Conservation (phyloP, 2,329 filamentous ascomycete genomes). For the Microdochium trichocladiopsis region DNA sequence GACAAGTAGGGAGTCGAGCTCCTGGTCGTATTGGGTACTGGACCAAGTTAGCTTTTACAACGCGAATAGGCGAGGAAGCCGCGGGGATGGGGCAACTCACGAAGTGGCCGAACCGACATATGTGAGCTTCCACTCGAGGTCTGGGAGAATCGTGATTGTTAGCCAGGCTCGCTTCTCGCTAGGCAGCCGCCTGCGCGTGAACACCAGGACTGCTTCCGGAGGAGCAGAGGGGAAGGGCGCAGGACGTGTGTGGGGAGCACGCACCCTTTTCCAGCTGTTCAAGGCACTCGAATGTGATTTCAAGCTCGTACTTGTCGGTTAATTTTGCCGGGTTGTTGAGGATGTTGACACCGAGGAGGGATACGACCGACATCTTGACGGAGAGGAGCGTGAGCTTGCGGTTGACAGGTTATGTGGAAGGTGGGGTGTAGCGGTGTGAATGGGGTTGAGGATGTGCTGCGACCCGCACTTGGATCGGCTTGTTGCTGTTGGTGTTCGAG, state of each 20-base stretch:
- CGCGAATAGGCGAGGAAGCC: conserved; percentile 10
- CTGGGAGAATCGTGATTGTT: conserved; percentile 35
- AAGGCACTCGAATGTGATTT: conserved; percentile 97
- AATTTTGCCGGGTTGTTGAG: conserved; percentile 96
- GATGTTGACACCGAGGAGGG: conserved; percentile 89
- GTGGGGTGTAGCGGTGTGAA: conserved; percentile 4
- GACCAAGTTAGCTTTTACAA: conserved; percentile 3
- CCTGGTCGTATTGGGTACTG: conserved; percentile 94
- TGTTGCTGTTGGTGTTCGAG: not conserved
- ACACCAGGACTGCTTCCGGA: too few species aligned
- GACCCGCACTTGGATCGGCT: not conserved
- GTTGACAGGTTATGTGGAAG: conserved; percentile 2
- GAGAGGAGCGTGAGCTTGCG: conserved; percentile 3
- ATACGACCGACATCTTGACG: conserved; percentile 83
- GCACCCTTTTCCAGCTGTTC: conserved; percentile 88
- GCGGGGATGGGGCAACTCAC: conserved; percentile 44
- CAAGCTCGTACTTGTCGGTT: conserved; percentile 87
- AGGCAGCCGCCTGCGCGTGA: not conserved
- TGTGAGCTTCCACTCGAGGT: conserved; percentile 98
- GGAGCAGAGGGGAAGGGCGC: too few species aligned
- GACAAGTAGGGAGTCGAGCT: conserved; percentile 93
- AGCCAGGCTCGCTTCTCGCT: conserved; percentile 1
- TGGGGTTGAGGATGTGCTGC: conserved; percentile 2
- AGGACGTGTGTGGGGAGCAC: too few species aligned
- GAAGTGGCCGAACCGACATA: conserved; percentile 98